A percentile compares a stretch with the other conserved stretches of the same genome.
Evolutionary conservation across 768 basidiomycete species (phyloP).

Genomic region (Mycena vitilis): DNA sequence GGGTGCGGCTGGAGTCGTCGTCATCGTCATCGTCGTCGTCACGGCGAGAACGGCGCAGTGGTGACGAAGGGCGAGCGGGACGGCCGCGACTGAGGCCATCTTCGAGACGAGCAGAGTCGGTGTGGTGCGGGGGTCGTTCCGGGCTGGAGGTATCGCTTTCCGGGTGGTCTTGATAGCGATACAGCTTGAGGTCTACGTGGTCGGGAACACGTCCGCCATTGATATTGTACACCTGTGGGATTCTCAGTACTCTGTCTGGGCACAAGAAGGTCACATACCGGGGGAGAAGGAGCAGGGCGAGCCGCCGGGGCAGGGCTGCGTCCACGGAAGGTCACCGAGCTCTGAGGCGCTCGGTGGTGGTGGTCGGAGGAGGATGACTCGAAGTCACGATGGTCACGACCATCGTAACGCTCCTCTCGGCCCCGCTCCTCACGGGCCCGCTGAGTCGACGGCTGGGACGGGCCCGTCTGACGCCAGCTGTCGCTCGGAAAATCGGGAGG

Average conservation of each 20-base stretch:
- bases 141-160: too few relatives aligned
- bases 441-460: neutral
- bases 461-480: neutral
- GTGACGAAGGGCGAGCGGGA: too few relatives aligned
- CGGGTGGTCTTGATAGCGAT: too few relatives aligned
- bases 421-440: neutral
- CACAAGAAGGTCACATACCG: neutral
- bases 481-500: neutral
- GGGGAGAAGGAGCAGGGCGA: neutral
- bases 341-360: neutral
- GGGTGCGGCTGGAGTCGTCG: neutral
- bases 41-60: too few relatives aligned
- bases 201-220: slow-evolving; percentile 11
- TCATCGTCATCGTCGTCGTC: neutral
- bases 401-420: neutral
- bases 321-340: slow-evolving; percentile 11
- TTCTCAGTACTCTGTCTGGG: neutral
- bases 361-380: neutral
- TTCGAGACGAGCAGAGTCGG: too few relatives aligned
- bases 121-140: too few relatives aligned
- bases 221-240: slow-evolving; percentile 2
- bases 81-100: too few relatives aligned
- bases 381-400: slow-evolving; percentile 19
- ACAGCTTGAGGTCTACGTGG: neutral
- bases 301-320: neutral